Percentiles rank a stretch among this genome's conserved stretches.
Evolutionary conservation across 202 grass and related monocot genomes (phyloP).

Genomic region (Carex sylvatica): DNA sequence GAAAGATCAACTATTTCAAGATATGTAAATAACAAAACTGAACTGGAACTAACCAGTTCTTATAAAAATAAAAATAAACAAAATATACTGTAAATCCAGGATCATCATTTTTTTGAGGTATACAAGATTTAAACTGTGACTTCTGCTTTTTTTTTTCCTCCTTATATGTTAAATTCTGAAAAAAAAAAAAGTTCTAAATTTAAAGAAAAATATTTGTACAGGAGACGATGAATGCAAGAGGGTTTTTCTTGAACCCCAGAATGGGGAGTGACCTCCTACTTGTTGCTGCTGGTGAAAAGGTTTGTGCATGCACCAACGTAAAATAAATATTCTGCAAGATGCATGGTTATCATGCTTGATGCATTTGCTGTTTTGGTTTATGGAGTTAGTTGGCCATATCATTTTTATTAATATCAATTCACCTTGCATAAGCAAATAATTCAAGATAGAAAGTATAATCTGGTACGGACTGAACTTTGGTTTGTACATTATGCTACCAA

Average conservation of each 20-base stretch:
- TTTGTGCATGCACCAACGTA: slow-evolving; percentile 31
- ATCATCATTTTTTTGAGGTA: neutral
- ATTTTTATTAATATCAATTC: neutral
- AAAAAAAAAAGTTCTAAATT: neutral
- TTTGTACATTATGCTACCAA: neutral
- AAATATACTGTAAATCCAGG: neutral
- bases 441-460: neutral
- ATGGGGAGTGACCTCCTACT: slow-evolving; percentile 86
- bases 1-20: neutral
- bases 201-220: slow-evolving; percentile 37
- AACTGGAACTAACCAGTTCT: neutral
- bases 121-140: neutral
- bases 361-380: neutral
- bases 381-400: neutral
- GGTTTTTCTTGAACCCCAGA: slow-evolving; percentile 77
- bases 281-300: slow-evolving; percentile 79
- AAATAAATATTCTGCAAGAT: neutral
- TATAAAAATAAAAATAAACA: too few relatives aligned
- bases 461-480: neutral
- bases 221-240: slow-evolving; percentile 72
- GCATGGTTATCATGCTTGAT: slow-evolving; percentile 7
- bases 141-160: neutral
- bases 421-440: neutral
- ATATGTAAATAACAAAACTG: neutral
- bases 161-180: neutral